These are phyloP conservation scores for Populus alba DNA, from an alignment of 345 rosid species.

Conservation along the genomic window DNA sequence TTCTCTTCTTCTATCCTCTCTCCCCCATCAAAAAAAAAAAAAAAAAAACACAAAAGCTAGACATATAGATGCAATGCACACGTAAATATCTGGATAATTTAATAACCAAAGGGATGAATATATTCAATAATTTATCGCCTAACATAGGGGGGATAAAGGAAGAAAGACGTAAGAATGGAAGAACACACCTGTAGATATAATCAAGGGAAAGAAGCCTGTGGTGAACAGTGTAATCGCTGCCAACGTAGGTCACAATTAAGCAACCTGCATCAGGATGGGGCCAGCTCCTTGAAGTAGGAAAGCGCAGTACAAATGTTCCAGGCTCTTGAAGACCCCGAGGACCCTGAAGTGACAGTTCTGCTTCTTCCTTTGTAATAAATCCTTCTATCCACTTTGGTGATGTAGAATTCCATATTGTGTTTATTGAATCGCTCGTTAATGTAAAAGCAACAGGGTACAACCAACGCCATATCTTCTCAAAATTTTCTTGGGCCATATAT, in stretches of 20 bases:
- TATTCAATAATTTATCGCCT: not conserved
- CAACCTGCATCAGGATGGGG: constrained; percentile 96
- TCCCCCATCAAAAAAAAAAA: not conserved
- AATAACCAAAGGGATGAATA: not conserved
- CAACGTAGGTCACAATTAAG: constrained; percentile 79
- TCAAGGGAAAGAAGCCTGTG: constrained; percentile 65
- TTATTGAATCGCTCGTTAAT: constrained; percentile 58
- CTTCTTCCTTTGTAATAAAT: constrained; percentile 92
- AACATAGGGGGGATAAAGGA: not conserved
- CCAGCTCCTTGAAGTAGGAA: constrained; percentile 97
- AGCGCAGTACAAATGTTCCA: constrained; percentile 88
- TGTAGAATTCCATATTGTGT: constrained; percentile 61
- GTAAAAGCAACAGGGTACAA: constrained; percentile 77
- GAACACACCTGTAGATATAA: constrained; percentile 53
- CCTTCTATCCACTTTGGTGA: constrained; percentile 96
- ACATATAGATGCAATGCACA: not conserved
- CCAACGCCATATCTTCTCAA: constrained; percentile 98
- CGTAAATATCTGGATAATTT: not conserved
- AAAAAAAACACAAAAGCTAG: not conserved
- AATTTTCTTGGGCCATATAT: constrained; percentile 73
- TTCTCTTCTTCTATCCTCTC: not conserved
- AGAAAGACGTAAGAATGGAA: not conserved
- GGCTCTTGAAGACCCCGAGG: constrained; percentile 71
- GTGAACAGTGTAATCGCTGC: constrained; percentile 56
- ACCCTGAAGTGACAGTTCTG: constrained; percentile 75